Evolutionary conservation across 2,329 filamentous ascomycete genomes (phyloP).

Genomic region (Dactylellina haptotyla): DNA sequence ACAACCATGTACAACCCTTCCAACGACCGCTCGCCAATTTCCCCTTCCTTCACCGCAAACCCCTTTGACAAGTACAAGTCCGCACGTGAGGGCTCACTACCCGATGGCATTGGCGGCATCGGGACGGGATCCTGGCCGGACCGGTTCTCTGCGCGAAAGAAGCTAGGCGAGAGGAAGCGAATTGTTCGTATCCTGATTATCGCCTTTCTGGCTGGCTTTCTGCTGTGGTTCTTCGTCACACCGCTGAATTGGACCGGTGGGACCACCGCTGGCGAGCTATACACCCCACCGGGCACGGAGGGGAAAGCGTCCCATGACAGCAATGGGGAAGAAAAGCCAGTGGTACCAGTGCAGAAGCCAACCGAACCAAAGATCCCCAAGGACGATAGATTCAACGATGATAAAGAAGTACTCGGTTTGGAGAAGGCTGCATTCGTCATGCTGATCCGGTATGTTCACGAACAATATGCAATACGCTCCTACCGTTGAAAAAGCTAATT

Average conservation of each 20-base stretch:
- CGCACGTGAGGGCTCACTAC: constrained; percentile 37
- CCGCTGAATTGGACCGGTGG: constrained; percentile 36
- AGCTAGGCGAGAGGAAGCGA: constrained; percentile 35
- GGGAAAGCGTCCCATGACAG: constrained; percentile 23
- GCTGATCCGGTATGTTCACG: constrained; percentile 56
- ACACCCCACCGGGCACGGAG: constrained; percentile 7
- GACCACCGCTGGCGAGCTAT: constrained; percentile 15
- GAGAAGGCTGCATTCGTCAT: constrained; percentile 58
- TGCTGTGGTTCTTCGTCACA: constrained; percentile 43
- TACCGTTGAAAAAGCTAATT: constrained; percentile 6
- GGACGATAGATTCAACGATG: neutral
- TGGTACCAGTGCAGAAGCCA: constrained; percentile 2
- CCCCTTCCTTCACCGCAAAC: constrained; percentile 46
- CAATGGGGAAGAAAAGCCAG: neutral
- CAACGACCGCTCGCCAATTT: constrained; percentile 43
- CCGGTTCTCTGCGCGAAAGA: constrained; percentile 26
- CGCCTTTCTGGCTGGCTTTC: constrained; percentile 25
- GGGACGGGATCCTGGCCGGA: constrained; percentile 44
- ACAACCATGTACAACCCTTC: constrained; percentile 38
- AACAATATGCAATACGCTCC: neutral
- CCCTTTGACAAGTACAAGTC: constrained; percentile 53
- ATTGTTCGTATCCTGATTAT: constrained; percentile 26
- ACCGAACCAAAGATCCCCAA: neutral
- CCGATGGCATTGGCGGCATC: constrained; percentile 47
- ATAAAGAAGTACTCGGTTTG: constrained; percentile 54